Evolutionary conservation across 495 filamentous ascomycete species (phyloP), one percentile per base, ranked within the genome.

Genomic region (Pyrenopolyporus hunteri): DNA sequence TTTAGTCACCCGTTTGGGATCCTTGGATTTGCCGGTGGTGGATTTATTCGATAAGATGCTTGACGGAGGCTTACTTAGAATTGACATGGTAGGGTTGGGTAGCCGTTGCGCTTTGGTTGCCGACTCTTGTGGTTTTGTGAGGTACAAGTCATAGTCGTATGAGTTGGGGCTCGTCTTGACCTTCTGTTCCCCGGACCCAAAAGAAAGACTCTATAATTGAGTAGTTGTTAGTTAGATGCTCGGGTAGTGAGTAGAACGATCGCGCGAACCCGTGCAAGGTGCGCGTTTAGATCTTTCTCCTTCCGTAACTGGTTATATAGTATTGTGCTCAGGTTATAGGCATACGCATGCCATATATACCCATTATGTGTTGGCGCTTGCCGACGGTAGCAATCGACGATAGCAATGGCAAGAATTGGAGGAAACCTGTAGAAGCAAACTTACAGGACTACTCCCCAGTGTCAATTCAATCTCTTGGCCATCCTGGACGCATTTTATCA

Each of bases 401-500:
- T 51, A 49, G 31, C 22, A 59, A 54, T 29, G 52, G 35, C n/a
- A 33, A 22, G 1, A 40, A 13, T 25, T 22, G 23, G 44, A 61
- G 47, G 20, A 60, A 60, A 45, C 47, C 43, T 53, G 47, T 7
- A 33, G 32, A 33, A 66, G 53, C 53, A 47, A 58, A 76, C 83
- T 79, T 81, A 87, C 84, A 2, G 83, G 80, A 65, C 64, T 73
- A 64, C 72, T 76, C 36, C 83, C 84, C 64, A 87, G 70, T 3
- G 77, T 81, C 74, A 87, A 76, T 73, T 83, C 77, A 31, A 86
- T 70, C 40, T 81, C 82, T 55, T 85, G 81, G 25, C 87, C 83
- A 70, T 84, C 78, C 35, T 84, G 81, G 16, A 89, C 81, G 63
- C 80, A 84, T 60, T 83, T 80, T 54, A 91, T 86, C 73, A 92